Evolutionary conservation across 257 asterid species (phyloP).

Genomic region (Solanum clarkiae): DNA sequence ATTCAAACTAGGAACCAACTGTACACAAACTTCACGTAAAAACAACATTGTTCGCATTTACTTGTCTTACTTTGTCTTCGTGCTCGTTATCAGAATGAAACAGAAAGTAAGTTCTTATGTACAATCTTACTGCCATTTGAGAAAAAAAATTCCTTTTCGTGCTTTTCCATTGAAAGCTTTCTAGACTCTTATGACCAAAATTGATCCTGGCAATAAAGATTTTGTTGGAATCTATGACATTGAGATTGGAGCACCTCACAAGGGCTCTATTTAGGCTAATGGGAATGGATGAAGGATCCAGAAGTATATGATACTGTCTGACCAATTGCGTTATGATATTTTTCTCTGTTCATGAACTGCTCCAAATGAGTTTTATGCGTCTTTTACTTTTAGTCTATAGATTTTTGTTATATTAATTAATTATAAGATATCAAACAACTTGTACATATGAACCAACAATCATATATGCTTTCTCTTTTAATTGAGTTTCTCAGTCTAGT

Average conservation of each 20-base stretch:
- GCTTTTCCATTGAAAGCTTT: not conserved
- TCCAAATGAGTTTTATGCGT: not conserved
- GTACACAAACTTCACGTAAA: too few species aligned
- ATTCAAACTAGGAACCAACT: too few species aligned
- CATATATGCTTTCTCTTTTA: not conserved
- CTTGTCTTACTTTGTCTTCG: too few species aligned
- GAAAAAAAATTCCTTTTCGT: not conserved
- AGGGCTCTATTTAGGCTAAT: not conserved
- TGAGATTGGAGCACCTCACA: not conserved
- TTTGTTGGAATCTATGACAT: not conserved
- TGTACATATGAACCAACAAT: not conserved
- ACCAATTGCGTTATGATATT: not conserved
- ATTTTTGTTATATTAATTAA: not conserved
- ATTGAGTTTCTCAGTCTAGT: not conserved
- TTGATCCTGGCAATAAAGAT: not conserved
- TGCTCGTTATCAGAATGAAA: too few species aligned
- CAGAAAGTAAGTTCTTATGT: too few species aligned
- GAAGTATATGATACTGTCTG: not conserved
- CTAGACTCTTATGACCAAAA: not conserved
- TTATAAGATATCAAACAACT: not conserved
- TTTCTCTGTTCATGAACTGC: not conserved
- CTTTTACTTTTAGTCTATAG: not conserved
- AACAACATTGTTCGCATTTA: too few species aligned
- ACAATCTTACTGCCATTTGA: too few species aligned
- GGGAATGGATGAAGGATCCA: not conserved